These are phyloP conservation scores for Dujonia santamariae DNA, from an alignment of 1,139 yeast genomes.

Conservation along the genomic window DNA sequence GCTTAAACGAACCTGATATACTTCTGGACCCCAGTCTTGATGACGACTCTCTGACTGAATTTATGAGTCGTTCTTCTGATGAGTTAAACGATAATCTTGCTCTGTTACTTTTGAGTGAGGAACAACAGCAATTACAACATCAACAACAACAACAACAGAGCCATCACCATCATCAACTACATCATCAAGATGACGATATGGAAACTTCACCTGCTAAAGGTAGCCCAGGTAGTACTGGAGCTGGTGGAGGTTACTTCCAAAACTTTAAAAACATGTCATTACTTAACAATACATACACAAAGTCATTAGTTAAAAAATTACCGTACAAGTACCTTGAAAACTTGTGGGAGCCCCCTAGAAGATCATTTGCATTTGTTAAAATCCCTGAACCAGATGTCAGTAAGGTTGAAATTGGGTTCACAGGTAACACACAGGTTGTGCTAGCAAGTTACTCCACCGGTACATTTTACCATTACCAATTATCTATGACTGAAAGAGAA, in stretches of 20 bases:
- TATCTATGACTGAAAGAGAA: constrained; percentile 18
- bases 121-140: neutral
- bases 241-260: constrained; percentile 9
- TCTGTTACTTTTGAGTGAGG: constrained; percentile 33
- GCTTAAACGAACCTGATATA: constrained; percentile 22
- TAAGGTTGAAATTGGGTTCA: constrained; percentile 39
- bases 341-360: constrained; percentile 43
- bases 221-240: neutral
- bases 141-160: constrained; percentile 1
- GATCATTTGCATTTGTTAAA: constrained; percentile 43
- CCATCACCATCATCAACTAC: neutral
- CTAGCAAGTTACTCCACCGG: constrained; percentile 42
- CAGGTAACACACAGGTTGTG: constrained; percentile 27
- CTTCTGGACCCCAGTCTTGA: constrained; percentile 4
- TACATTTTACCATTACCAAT: constrained; percentile 37
- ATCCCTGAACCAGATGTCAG: constrained; percentile 26
- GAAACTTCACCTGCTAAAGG: neutral
- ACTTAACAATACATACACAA: constrained; percentile 35
- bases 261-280: constrained; percentile 10
- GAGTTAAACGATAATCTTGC: constrained; percentile 45
- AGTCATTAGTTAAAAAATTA: constrained; percentile 35
- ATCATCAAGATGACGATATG: too few relatives aligned
- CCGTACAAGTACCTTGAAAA: constrained; percentile 45
- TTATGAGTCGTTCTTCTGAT: constrained; percentile 23
- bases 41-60: constrained; percentile 7